Evolutionary conservation across 441 rosid species (phyloP).

Genomic region (Populus hybrid): DNA sequence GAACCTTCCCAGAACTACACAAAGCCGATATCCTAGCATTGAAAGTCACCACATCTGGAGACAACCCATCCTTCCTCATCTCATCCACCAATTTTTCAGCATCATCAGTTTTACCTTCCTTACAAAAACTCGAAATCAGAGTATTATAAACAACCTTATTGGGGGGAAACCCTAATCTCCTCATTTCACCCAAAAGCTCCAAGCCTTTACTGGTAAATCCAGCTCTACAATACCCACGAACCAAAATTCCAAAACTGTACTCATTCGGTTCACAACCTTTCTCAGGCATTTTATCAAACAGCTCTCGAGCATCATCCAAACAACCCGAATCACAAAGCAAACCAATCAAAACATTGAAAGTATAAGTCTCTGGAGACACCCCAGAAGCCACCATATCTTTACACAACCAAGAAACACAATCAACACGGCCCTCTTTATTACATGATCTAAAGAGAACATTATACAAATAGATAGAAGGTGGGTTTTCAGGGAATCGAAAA

Average conservation of each 20-base stretch:
- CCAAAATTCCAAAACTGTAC: conserved; percentile 77
- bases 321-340: conserved; percentile 63
- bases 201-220: conserved; percentile 54
- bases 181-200: conserved; percentile 61
- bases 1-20: conserved; percentile 61
- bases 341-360: conserved; percentile 71
- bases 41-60: conserved; percentile 81
- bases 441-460: conserved; percentile 55
- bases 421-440: conserved; percentile 38
- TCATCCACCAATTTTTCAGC: conserved; percentile 77
- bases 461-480: conserved; percentile 54
- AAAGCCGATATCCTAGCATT: conserved; percentile 89
- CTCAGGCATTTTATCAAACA: conserved; percentile 29
- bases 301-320: conserved; percentile 57
- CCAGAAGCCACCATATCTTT: conserved; percentile 58
- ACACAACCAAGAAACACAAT: conserved; percentile 67
- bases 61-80: conserved; percentile 72
- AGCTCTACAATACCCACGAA: conserved; percentile 79
- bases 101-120: conserved; percentile 64
- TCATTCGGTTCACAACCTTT: conserved; percentile 78
- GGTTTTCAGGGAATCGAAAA: conserved; percentile 42
- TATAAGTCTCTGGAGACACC: conserved; percentile 57
- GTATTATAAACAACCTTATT: conserved; percentile 80
- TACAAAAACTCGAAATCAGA: conserved; percentile 74
- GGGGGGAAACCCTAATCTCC: conserved; percentile 45